Conservation (phyloP, 352 stramenopile species). For the Aphanomyces astaci region DNA sequence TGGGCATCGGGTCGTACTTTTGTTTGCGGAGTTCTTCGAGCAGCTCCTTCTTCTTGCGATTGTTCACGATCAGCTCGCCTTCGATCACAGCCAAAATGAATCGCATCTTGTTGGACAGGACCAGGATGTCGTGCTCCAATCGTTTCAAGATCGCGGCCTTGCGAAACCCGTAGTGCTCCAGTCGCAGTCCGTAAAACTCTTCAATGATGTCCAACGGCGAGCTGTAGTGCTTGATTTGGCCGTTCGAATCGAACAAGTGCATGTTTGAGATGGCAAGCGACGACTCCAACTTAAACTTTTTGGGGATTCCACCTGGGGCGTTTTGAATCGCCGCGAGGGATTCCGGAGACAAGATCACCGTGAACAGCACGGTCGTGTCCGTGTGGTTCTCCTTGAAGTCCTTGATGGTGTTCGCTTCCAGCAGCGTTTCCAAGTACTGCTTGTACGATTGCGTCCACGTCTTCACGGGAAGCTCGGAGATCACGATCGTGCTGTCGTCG, state of each 20-base stretch:
- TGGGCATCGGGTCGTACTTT: conserved; percentile 83
- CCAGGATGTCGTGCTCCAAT: conserved; percentile 84
- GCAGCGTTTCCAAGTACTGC: conserved; percentile 86
- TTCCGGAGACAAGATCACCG: conserved; percentile 69
- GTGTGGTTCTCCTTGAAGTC: conserved; percentile 92
- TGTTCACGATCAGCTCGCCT: conserved; percentile 89
- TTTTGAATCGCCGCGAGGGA: conserved; percentile 59
- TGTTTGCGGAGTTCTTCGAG: conserved; percentile 78
- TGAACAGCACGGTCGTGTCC: conserved; percentile 89
- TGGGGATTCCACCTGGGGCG: conserved; percentile 74
- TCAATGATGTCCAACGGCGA: conserved; percentile 89
- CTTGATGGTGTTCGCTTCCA: conserved; percentile 81
- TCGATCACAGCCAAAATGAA: conserved; percentile 94
- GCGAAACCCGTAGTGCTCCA: conserved; percentile 90
- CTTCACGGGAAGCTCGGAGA: conserved; percentile 95
- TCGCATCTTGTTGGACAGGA: conserved; percentile 91
- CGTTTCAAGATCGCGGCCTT: conserved; percentile 84
- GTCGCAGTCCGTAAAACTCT: conserved; percentile 88
- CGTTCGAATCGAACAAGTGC: conserved; percentile 92
- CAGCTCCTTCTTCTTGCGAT: conserved; percentile 91
- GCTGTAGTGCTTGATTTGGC: conserved; percentile 91
- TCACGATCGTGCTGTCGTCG: conserved; percentile 86
- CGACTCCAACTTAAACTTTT: conserved; percentile 93
- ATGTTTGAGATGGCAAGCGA: conserved; percentile 97
- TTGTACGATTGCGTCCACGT: conserved; percentile 97